Percentiles rank a stretch among this genome's conserved stretches.
These are phyloP conservation scores for Picea mariana DNA, from an alignment of 83 land plant genomes.

Conservation along the genomic window DNA sequence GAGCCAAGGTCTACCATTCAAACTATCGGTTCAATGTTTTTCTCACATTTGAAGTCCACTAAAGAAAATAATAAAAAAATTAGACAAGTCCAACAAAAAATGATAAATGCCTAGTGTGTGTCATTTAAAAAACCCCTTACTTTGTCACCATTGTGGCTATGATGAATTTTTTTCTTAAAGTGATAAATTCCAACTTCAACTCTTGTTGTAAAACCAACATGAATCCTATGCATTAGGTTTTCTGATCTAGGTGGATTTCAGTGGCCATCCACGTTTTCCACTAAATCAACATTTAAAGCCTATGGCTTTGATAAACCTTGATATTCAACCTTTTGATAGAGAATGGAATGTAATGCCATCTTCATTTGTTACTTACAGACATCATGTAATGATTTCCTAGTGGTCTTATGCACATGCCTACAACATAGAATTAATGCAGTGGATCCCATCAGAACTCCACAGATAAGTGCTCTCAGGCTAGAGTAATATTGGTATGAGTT, in stretches of 20 bases:
- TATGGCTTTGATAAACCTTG: too few relatives aligned
- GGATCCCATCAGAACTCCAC: too few relatives aligned
- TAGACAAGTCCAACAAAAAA: not conserved
- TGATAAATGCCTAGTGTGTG: not conserved
- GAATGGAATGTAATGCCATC: too few relatives aligned
- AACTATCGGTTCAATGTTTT: not conserved
- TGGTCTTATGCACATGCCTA: too few relatives aligned
- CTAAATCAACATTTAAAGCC: too few relatives aligned
- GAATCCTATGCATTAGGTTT: constrained; percentile 20
- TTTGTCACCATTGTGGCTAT: not conserved
- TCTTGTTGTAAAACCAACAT: constrained; percentile 23
- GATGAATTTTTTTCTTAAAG: constrained; percentile 16
- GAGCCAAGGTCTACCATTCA: not conserved
- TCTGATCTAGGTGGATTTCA: not conserved
- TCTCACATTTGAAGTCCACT: not conserved
- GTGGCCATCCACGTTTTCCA: too few relatives aligned
- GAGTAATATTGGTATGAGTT: too few relatives aligned
- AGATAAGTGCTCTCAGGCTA: too few relatives aligned
- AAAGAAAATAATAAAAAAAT: not conserved
- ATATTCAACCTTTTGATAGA: too few relatives aligned
- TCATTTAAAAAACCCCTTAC: not conserved
- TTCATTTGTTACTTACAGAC: too few relatives aligned
- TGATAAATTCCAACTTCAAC: constrained; percentile 9
- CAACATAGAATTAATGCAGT: too few relatives aligned
- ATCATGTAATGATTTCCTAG: too few relatives aligned